phyloP scores from a whole-genome alignment of 2,329 filamentous ascomycete genomes.

The Hypoxylon sp. region DNA sequence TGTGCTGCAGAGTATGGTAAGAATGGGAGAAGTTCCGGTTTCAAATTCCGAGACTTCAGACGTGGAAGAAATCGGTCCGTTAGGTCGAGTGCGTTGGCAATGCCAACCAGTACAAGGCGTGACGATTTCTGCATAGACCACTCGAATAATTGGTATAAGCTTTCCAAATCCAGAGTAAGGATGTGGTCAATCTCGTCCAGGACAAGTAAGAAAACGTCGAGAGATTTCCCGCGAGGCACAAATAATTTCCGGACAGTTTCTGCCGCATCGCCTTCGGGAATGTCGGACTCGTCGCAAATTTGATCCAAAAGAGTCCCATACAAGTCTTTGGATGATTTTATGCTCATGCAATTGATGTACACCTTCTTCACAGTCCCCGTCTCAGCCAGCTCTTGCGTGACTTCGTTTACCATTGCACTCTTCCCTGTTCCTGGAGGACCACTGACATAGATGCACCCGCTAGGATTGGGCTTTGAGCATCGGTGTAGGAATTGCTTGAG shows the following conservation, averaged over 20 bases:
- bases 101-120: conserved; percentile 86
- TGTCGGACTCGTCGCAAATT: conserved; percentile 70
- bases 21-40: conserved; percentile 90
- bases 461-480: conserved; percentile 71
- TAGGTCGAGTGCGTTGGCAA: conserved; percentile 95
- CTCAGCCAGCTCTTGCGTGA: conserved; percentile 73
- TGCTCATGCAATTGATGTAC: conserved; percentile 97
- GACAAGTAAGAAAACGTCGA: conserved; percentile 81
- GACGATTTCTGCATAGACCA: conserved; percentile 91
- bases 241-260: conserved; percentile 80
- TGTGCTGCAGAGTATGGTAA: conserved; percentile 91
- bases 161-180: conserved; percentile 87
- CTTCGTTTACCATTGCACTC: conserved; percentile 90
- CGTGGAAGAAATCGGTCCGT: conserved; percentile 95
- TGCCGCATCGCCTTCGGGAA: conserved; percentile 77
- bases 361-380: conserved; percentile 74
- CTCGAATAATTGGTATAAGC: conserved; percentile 94
- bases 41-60: conserved; percentile 91
- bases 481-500: conserved; percentile 78
- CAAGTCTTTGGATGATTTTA: conserved; percentile 89
- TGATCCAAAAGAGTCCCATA: conserved; percentile 85
- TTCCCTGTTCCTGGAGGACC: conserved; percentile 97
- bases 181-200: conserved; percentile 97
- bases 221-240: conserved; percentile 70
- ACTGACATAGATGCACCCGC: conserved; percentile 93